Evolutionary conservation across 352 stramenopile genomes (phyloP).

Genomic region (Halophytophthora batemanensis): DNA sequence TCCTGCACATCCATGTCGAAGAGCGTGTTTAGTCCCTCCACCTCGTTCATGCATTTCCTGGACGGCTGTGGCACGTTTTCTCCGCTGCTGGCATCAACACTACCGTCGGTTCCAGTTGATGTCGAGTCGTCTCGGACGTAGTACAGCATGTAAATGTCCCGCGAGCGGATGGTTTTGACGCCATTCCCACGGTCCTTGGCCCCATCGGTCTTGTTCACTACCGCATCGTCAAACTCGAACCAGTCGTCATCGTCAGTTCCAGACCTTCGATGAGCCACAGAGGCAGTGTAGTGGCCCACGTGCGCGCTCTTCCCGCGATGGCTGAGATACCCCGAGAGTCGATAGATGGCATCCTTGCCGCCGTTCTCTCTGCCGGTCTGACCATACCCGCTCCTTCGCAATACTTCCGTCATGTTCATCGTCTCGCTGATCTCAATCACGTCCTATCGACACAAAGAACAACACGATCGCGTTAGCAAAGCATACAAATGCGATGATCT

Average conservation of each 20-base stretch:
- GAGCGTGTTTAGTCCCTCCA: constrained; percentile 46
- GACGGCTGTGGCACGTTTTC: constrained; percentile 22
- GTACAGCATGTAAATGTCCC: constrained; percentile 86
- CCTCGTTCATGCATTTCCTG: constrained; percentile 33
- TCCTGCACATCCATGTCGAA: constrained; percentile 50
- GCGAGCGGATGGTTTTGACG: constrained; percentile 55
- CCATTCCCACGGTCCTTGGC: constrained; percentile 38
- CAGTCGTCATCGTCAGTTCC: constrained; percentile 30
- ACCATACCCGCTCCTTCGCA: constrained; percentile 39
- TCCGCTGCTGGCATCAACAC: neutral
- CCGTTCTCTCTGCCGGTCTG: constrained; percentile 31
- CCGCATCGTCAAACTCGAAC: constrained; percentile 84
- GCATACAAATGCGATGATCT: constrained; percentile 1
- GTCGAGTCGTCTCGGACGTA: constrained; percentile 52
- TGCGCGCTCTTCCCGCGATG: constrained; percentile 81
- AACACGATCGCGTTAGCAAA: neutral
- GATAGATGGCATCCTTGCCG: constrained; percentile 49
- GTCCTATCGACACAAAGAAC: constrained; percentile 34
- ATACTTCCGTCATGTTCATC: constrained; percentile 74
- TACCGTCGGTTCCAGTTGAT: neutral
- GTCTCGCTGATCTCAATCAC: constrained; percentile 79
- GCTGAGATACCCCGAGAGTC: constrained; percentile 74
- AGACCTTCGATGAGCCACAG: constrained; percentile 52
- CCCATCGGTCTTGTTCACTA: constrained; percentile 44
- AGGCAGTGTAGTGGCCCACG: constrained; percentile 85